Conservation (phyloP, 169 alveolate species). For the Cryptosporidium sp. region DNA sequence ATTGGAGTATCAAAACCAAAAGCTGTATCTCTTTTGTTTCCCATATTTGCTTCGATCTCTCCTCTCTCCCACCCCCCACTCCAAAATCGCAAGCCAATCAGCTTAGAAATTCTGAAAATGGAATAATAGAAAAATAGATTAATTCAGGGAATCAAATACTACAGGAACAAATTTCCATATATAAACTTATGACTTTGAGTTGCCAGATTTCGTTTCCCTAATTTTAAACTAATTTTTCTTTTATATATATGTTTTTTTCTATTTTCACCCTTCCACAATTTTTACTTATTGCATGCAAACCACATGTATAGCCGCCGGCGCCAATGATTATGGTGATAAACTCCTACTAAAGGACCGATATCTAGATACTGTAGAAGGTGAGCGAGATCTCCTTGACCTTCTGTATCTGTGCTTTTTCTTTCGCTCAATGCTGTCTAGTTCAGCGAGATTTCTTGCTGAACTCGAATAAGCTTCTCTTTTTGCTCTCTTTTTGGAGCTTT, state of each 20-base stretch:
- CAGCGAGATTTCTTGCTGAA: conserved; percentile 51
- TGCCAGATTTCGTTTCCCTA: not conserved
- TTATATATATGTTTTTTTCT: not conserved
- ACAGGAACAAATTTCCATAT: not conserved
- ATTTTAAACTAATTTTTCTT: not conserved
- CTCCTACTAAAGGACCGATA: conserved; percentile 72
- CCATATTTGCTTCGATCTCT: too few relatives aligned
- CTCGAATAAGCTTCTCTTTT: conserved; percentile 58
- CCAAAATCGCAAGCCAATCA: not conserved
- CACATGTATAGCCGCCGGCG: conserved; percentile 71
- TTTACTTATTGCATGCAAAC: conserved; percentile 49
- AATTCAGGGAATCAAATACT: not conserved
- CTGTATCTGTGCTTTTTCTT: conserved; percentile 43
- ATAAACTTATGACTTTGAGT: not conserved
- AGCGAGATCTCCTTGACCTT: conserved; percentile 52
- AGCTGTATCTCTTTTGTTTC: not conserved
- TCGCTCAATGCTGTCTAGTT: conserved; percentile 19
- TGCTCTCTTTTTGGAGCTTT: not conserved
- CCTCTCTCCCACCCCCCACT: too few relatives aligned
- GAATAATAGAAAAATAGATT: too few relatives aligned
- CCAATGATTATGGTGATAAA: conserved; percentile 15
- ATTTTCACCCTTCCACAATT: conserved; percentile 28
- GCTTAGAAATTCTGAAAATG: too few relatives aligned
- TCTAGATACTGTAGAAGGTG: conserved; percentile 75
- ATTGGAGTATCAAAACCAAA: not conserved